Evolutionary conservation across 2,329 filamentous ascomycete species (phyloP).

Genomic region (Coniochaeta sp.): DNA sequence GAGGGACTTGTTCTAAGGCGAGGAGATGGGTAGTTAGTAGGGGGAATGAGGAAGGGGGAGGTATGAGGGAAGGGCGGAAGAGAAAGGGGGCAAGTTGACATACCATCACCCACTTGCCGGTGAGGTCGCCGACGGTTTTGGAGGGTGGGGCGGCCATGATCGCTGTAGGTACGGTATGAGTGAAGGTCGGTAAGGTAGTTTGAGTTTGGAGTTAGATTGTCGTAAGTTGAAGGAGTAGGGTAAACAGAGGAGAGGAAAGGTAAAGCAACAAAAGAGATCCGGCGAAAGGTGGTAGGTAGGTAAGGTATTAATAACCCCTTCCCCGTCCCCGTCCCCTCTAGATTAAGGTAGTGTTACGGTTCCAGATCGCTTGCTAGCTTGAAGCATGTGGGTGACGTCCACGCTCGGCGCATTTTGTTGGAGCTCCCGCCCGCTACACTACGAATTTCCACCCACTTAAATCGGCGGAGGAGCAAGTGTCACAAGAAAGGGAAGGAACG

Average conservation of each 20-base stretch:
- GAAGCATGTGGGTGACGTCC: neutral
- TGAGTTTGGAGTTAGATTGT: neutral
- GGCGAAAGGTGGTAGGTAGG: no score
- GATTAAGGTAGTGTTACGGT: no score
- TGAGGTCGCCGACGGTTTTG: slow-evolving; percentile 61
- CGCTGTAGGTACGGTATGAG: slow-evolving; percentile 10
- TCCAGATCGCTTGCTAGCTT: neutral
- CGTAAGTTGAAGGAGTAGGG: neutral
- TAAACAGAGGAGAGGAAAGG: neutral
- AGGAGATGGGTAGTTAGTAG: slow-evolving; percentile 4
- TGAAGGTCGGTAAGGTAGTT: neutral
- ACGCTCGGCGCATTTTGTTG: neutral
- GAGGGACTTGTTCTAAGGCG: slow-evolving; percentile 62
- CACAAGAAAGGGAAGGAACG: neutral
- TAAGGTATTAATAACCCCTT: neutral
- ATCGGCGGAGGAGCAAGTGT: neutral
- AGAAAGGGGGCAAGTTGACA: slow-evolving; percentile 15
- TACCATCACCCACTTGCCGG: slow-evolving; percentile 65
- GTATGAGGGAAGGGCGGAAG: slow-evolving; percentile 4
- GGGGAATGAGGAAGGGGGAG: neutral
- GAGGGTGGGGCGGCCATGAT: slow-evolving; percentile 66
- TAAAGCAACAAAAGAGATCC: neutral
- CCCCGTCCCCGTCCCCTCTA: no score
- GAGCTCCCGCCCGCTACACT: neutral
- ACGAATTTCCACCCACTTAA: no score